Conservation (phyloP, 257 asterid species). For the Henckelia pumila region DNA sequence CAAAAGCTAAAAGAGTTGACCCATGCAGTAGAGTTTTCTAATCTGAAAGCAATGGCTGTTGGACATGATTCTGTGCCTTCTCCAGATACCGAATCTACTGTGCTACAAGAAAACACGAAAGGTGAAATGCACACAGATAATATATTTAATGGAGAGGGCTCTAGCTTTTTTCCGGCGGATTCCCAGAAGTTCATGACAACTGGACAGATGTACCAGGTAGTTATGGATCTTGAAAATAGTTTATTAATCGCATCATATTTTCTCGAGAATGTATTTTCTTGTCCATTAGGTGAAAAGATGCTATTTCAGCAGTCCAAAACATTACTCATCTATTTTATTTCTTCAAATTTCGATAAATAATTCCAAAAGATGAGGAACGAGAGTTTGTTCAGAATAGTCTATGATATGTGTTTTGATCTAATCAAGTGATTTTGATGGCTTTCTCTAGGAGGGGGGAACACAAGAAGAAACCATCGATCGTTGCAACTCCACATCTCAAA, state of each 20-base stretch:
- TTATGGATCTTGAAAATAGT: neutral
- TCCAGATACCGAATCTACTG: conserved; percentile 29
- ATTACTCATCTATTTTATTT: too few relatives aligned
- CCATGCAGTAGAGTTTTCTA: conserved; percentile 53
- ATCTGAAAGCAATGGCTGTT: conserved; percentile 30
- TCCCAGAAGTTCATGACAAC: conserved; percentile 27
- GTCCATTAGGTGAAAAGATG: neutral
- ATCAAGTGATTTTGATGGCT: conserved; percentile 1
- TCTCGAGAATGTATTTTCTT: neutral
- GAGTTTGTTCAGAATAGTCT: conserved; percentile 6
- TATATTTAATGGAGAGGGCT: conserved; percentile 31
- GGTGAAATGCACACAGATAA: conserved; percentile 34
- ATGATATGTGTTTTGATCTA: neutral
- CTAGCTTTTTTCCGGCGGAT: conserved; percentile 29
- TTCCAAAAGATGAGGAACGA: neutral
- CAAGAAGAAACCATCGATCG: conserved; percentile 34
- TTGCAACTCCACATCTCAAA: conserved; percentile 31
- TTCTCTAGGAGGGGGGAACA: conserved; percentile 32
- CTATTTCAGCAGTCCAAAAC: too few relatives aligned
- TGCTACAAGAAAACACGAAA: conserved; percentile 29
- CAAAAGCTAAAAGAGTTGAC: conserved; percentile 74
- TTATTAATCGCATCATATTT: neutral
- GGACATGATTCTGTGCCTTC: conserved; percentile 30
- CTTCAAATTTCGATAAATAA: neutral
- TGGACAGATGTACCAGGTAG: conserved; percentile 49